phyloP scores from a whole-genome alignment of 805 yeast genomes.

The Ogataea ramenticola region DNA sequence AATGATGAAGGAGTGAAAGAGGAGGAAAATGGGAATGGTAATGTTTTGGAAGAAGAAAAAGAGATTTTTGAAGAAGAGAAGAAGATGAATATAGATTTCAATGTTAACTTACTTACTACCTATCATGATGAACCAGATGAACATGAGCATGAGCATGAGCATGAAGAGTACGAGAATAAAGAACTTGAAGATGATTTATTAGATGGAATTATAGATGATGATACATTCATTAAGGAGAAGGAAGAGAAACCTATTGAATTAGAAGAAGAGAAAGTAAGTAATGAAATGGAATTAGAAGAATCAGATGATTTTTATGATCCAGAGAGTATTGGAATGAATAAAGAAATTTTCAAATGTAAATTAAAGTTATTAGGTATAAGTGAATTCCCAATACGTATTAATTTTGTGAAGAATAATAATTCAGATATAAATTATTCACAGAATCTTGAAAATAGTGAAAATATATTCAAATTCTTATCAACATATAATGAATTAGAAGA shows the following conservation, averaged over 20 bases:
- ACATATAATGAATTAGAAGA: not conserved
- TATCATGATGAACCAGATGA: constrained; percentile 4
- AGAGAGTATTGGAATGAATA: not conserved
- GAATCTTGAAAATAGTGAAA: no score
- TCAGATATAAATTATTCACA: no score
- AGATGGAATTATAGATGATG: constrained; percentile 4
- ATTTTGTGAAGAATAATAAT: not conserved
- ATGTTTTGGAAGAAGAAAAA: no score
- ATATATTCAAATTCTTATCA: not conserved
- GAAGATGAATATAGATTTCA: constrained; percentile 1
- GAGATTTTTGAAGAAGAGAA: constrained; percentile 3
- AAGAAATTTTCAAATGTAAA: not conserved
- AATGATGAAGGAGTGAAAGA: constrained; percentile 3
- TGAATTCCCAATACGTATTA: not conserved
- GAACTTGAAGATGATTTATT: constrained; percentile 9
- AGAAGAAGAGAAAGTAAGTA: not conserved
- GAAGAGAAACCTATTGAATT: not conserved
- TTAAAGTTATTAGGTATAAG: not conserved
- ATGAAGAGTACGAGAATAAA: constrained; percentile 5
- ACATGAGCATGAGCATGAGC: constrained; percentile 5
- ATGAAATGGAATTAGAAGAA: not conserved
- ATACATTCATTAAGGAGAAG: not conserved
- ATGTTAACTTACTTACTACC: constrained; percentile 8
- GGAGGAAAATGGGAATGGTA: not conserved
- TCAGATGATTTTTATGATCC: not conserved